A percentile compares a stretch with the other conserved stretches of the same genome.
These are phyloP conservation scores for Agaricus bisporus DNA, from an alignment of 768 basidiomycete genomes.

Conservation along the genomic window DNA sequence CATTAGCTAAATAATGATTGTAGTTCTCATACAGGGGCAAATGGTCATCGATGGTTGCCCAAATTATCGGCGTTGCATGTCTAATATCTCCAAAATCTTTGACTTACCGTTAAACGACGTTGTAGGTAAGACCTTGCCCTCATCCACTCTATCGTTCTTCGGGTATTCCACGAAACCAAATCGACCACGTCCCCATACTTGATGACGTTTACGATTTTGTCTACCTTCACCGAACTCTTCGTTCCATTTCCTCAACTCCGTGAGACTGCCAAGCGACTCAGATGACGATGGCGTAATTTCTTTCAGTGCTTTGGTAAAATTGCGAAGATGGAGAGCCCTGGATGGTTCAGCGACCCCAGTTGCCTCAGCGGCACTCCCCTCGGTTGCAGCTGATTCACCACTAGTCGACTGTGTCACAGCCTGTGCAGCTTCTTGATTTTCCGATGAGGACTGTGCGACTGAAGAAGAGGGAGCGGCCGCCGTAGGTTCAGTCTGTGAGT, in stretches of 20 bases:
- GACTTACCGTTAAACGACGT: conserved; percentile 3
- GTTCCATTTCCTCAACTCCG: conserved; percentile 83
- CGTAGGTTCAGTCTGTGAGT: neutral
- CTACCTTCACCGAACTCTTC: conserved; percentile 90
- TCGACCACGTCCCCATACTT: conserved; percentile 81
- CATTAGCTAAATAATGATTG: neutral
- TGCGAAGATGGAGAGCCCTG: conserved; percentile 32
- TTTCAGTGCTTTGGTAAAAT: conserved; percentile 80
- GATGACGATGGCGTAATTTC: conserved; percentile 91
- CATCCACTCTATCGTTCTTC: conserved; percentile 30
- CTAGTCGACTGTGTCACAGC: neutral
- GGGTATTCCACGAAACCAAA: conserved; percentile 75
- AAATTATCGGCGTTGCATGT: neutral
- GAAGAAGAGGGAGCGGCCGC: neutral
- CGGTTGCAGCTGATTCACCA: neutral
- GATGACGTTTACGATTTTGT: conserved; percentile 54
- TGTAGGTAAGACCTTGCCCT: conserved; percentile 36
- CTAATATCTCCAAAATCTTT: conserved; percentile 1
- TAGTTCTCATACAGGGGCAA: neutral
- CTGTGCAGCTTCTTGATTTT: conserved; percentile 8
- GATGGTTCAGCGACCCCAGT: conserved; percentile 9
- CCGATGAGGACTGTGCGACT: neutral
- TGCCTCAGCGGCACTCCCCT: neutral
- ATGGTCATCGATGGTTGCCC: neutral
- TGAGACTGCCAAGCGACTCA: conserved; percentile 69